phyloP scores from a whole-genome alignment of 2,329 filamentous ascomycete species.

The Penicillium sp. region DNA sequence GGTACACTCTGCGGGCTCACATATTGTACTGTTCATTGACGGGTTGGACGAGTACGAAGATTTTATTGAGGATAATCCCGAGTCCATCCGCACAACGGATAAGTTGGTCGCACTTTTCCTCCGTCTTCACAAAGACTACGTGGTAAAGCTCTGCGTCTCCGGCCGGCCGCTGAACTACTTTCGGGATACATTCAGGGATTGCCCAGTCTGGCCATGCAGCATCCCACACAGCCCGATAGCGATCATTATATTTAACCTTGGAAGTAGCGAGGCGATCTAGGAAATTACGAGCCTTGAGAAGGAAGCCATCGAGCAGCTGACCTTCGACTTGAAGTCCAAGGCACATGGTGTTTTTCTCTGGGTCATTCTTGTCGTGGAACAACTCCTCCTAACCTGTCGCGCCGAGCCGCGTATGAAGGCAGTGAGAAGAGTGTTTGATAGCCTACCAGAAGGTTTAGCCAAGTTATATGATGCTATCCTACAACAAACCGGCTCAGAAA shows the following conservation, averaged over 20 bases:
- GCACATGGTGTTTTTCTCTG: neutral
- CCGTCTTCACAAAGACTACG: neutral
- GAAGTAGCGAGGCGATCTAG: neutral
- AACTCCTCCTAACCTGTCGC: neutral
- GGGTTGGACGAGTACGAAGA: neutral
- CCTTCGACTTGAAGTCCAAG: neutral
- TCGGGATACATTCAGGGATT: neutral
- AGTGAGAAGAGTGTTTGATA: neutral
- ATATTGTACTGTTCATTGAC: neutral
- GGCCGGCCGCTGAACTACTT: neutral
- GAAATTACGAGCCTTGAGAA: neutral
- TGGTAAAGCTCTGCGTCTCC: neutral
- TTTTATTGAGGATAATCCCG: neutral
- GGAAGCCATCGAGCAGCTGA: neutral
- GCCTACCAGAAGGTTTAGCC: neutral
- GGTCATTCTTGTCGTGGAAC: neutral
- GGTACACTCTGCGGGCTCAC: neutral
- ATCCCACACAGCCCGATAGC: neutral
- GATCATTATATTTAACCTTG: neutral
- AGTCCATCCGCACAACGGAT: neutral
- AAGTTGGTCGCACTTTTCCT: neutral
- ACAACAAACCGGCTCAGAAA: neutral
- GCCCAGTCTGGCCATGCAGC: neutral
- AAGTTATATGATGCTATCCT: neutral
- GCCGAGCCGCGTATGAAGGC: neutral